Evolutionary conservation across 2,329 filamentous ascomycete species (phyloP), one percentile per base, ranked within the genome.

Genomic region (Chrysoporthe cubensis): DNA sequence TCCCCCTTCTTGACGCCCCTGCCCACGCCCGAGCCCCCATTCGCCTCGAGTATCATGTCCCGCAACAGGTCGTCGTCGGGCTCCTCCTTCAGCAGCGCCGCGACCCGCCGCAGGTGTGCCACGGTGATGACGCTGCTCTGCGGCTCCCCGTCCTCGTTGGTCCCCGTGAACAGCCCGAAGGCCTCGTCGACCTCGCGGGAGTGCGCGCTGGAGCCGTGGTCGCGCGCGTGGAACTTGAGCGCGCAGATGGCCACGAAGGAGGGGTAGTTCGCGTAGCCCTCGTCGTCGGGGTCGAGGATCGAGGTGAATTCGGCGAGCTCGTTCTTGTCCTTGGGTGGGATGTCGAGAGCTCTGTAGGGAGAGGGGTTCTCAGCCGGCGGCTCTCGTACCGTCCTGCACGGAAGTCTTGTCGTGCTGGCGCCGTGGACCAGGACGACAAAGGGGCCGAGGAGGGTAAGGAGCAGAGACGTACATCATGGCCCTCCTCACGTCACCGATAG

Each of bases 1-100:
- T 97, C 93, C 64, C 91, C 90, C 75, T 90, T 83, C 52, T 83
- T 87, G 11, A 97, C 95, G 8, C 91, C 93, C 66, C 83, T 86
- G 48, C 83, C 87, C 13, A 91, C 86, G 18, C 91, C 90, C 4
- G 85, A 88, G 1, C 92, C 93, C 2, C 92, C 92, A 78, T 96
- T 97, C 61, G 95, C 96, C 83, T 98, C 95, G 61, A 94, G 82
- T 67, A 99, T 91, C 96, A 99, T 99, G 81, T 97, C 94, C 80
- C 88, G 88, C 75, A 99, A 81, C 75, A 97, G 80, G 61, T 93
- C 90, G 74, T 98, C 96, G 68, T 88, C 87, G 34, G 97, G 90
- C 70, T 90, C 93, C 80, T 97, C 93, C 79, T 93, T 92, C 74
- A 99, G 80, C 73, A 93, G 87, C 72, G 87, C 88, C 54, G 94